phyloP scores from a whole-genome alignment of 2,329 filamentous ascomycete genomes.

The Fusarium sp. region DNA sequence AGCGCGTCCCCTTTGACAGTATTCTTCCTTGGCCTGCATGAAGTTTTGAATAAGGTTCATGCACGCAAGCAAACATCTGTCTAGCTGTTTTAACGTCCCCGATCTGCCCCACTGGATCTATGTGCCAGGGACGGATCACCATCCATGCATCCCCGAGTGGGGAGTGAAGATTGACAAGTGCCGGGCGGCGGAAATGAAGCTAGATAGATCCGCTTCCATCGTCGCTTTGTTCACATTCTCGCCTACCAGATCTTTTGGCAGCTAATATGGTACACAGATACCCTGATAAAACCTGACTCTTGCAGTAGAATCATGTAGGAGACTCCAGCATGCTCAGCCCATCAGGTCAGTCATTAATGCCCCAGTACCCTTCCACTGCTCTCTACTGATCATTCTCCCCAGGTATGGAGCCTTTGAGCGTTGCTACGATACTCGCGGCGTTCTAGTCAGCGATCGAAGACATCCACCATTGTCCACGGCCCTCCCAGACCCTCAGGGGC shows the following conservation, averaged over 20 bases:
- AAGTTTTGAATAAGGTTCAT: background rate
- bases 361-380: background rate
- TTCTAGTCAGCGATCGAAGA: background rate
- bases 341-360: background rate
- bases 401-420: background rate
- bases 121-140: background rate
- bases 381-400: background rate
- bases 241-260: background rate
- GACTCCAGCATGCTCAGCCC: background rate
- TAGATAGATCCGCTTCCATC: background rate
- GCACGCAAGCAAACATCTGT: background rate
- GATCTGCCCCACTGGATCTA: background rate
- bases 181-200: background rate
- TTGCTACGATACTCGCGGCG: background rate
- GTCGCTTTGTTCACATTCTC: background rate
- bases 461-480: background rate
- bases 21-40: background rate
- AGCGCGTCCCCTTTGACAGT: background rate
- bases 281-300: background rate
- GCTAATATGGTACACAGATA: background rate
- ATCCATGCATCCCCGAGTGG: background rate
- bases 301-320: background rate
- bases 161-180: background rate
- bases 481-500: background rate
- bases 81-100: background rate